Evolutionary conservation across 2,329 filamentous ascomycete species (phyloP).

Genomic region (Colletotrichum ledebouriae): DNA sequence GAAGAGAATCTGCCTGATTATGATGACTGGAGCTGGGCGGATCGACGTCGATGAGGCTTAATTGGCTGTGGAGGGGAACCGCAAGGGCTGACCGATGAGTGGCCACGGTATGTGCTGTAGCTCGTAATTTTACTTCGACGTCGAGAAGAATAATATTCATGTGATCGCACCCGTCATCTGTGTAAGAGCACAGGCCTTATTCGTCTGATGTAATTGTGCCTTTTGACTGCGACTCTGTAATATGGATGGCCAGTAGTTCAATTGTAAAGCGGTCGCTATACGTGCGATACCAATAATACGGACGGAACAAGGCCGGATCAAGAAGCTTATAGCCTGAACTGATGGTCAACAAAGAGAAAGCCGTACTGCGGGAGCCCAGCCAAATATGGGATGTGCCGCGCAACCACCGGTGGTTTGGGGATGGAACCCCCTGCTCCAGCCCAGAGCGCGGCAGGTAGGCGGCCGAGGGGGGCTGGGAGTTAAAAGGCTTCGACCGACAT

Average conservation of each 20-base stretch:
- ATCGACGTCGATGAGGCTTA: not conserved
- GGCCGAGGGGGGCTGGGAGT: not conserved
- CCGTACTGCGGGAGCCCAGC: not conserved
- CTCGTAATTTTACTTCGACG: conserved; percentile 4
- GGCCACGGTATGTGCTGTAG: not conserved
- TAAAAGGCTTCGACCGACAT: not conserved
- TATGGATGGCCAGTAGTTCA: not conserved
- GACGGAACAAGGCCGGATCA: no score
- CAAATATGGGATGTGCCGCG: conserved; percentile 13
- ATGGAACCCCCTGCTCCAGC: conserved; percentile 7
- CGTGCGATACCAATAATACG: not conserved
- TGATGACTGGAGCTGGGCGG: conserved; percentile 23
- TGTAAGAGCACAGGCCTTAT: no score
- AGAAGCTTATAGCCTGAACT: no score
- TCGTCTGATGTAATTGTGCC: no score
- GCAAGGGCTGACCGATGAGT: not conserved
- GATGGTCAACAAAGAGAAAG: not conserved
- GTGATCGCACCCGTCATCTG: no score
- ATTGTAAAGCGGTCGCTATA: not conserved
- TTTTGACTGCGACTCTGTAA: not conserved
- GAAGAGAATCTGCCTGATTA: conserved; percentile 42
- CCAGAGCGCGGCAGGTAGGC: not conserved
- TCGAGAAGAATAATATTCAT: no score
- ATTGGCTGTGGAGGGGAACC: no score
- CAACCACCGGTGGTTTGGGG: conserved; percentile 13